Conservation (phyloP, 768 basidiomycete genomes). For the Rubroboletus pulcherrimus region DNA sequence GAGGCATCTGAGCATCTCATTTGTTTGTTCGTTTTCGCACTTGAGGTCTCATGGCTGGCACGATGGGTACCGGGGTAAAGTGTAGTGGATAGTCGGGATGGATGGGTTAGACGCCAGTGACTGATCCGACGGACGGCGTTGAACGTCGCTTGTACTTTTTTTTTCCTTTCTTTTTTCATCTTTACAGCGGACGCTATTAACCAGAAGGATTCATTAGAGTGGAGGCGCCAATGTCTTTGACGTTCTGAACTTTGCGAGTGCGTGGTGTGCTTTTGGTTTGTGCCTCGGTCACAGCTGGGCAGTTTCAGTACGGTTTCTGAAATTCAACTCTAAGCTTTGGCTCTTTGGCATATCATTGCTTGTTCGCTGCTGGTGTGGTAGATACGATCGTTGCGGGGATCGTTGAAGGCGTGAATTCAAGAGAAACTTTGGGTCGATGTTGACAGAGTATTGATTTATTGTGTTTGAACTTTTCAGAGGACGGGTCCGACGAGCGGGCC, state of each 20-base stretch:
- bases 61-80: neutral
- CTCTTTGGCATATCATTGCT: no score
- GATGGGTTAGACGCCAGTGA: neutral
- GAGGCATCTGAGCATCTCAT: constrained; percentile 1
- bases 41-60: neutral
- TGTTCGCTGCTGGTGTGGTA: no score
- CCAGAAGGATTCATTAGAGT: constrained; percentile 12
- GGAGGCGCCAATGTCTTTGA: neutral
- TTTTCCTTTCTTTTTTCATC: neutral
- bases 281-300: neutral
- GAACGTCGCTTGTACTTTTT: constrained; percentile 20
- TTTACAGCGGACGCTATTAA: constrained; percentile 19
- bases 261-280: neutral
- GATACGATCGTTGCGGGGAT: no score
- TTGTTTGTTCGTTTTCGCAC: constrained; percentile 2
- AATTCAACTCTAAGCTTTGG: no score
- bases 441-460: no score
- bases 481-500: no score
- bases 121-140: constrained; percentile 13
- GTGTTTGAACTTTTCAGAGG: no score
- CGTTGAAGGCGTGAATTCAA: no score
- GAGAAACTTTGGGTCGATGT: no score
- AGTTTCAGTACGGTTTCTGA: neutral
- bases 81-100: neutral
- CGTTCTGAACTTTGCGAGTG: neutral